Evolutionary conservation across 139 green algal species (phyloP).

Genomic region (Chlamydomonas applanata): DNA sequence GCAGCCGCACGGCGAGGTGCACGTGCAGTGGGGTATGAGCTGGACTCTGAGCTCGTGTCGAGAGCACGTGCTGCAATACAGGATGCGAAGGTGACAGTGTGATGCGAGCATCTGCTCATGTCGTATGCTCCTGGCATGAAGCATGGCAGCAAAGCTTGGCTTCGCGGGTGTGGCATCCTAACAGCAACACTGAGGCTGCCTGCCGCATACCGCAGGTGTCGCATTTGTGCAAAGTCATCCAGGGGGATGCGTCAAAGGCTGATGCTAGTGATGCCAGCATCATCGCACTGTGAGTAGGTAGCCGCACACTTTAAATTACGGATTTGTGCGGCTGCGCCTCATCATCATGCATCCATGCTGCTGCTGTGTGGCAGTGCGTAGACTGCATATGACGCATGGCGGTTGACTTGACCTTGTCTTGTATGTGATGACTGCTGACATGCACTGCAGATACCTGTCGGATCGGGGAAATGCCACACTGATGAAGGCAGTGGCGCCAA

Average conservation of each 20-base stretch:
- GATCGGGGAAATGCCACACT: conserved; percentile 41
- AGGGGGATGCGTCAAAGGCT: conserved; percentile 19
- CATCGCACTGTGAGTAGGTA: conserved; percentile 29
- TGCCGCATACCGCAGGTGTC: not conserved
- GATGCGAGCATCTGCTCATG: too few relatives aligned
- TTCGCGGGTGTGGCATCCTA: too few relatives aligned
- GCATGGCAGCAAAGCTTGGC: not conserved
- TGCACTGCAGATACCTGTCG: conserved; percentile 28
- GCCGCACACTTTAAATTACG: too few relatives aligned
- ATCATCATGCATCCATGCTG: not conserved
- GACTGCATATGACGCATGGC: too few relatives aligned
- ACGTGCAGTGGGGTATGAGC: conserved; percentile 25
- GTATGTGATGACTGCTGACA: not conserved
- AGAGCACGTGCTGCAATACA: not conserved
- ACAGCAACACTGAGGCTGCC: too few relatives aligned
- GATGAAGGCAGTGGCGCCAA: conserved; percentile 8
- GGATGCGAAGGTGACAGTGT: not conserved
- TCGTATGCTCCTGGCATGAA: not conserved
- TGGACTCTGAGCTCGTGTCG: conserved; percentile 20
- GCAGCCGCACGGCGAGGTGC: conserved; percentile 24
- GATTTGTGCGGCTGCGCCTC: too few relatives aligned
- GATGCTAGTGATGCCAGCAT: conserved; percentile 31
- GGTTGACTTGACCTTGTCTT: not conserved
- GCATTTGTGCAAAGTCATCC: conserved; percentile 11
- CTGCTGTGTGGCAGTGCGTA: too few relatives aligned